Conservation (phyloP, 2,329 filamentous ascomycete species). For the Botrytis squamosa region DNA sequence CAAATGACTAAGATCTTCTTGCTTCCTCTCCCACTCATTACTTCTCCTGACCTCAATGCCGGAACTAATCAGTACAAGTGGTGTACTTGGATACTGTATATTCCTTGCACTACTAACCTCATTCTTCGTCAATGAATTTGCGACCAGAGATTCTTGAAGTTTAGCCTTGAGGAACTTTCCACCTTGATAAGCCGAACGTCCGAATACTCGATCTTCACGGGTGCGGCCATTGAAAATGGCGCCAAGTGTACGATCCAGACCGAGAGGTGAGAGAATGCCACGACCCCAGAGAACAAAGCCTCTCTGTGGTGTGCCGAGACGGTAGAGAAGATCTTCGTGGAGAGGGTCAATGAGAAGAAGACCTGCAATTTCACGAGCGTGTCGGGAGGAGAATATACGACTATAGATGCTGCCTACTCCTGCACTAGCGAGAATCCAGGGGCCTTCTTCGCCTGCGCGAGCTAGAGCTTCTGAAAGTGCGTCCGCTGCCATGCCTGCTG, state of each 20-base stretch:
- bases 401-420: conserved; percentile 87
- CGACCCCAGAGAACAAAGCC: conserved; percentile 86
- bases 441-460: conserved; percentile 75
- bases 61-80: conserved; percentile 79
- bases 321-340: conserved; percentile 79
- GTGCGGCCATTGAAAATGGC: conserved; percentile 80
- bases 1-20: conserved; percentile 77
- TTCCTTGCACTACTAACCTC: conserved; percentile 76
- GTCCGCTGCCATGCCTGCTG: conserved; percentile 88
- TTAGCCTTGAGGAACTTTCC: conserved; percentile 87
- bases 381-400: conserved; percentile 84
- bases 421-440: conserved; percentile 84
- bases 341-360: conserved; percentile 83
- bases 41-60: conserved; percentile 67
- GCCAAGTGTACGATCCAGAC: conserved; percentile 74
- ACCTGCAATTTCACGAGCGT: conserved; percentile 71
- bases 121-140: conserved; percentile 76
- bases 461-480: conserved; percentile 83
- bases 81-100: conserved; percentile 74
- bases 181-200: conserved; percentile 71
- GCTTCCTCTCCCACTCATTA: conserved; percentile 75
- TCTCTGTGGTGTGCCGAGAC: conserved; percentile 63
- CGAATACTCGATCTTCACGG: conserved; percentile 81
- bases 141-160: conserved; percentile 89
- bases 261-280: conserved; percentile 83